Percentiles rank a stretch among this genome's conserved stretches.
phyloP scores from a whole-genome alignment of 2,329 filamentous ascomycete species.

The Ceratocystis diversiconidia region DNA sequence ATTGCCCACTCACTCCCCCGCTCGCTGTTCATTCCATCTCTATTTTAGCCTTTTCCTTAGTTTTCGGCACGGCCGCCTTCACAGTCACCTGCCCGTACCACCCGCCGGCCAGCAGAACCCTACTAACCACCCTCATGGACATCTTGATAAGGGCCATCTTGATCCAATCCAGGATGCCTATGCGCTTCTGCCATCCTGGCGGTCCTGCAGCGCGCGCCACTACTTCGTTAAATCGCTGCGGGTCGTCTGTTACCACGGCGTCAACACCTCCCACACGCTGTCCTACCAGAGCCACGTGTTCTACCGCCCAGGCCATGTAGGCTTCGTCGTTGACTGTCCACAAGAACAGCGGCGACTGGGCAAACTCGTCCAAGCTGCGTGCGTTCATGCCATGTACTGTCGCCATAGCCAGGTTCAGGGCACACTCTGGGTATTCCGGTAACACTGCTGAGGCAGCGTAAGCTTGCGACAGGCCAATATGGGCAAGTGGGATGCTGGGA shows the following conservation, averaged over 20 bases:
- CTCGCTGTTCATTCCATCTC: background rate
- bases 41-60: background rate
- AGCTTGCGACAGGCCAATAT: constrained; percentile 51
- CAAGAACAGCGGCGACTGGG: constrained; percentile 48
- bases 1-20: background rate
- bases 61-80: constrained; percentile 8
- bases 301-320: constrained; percentile 70
- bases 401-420: constrained; percentile 54
- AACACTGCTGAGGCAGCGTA: constrained; percentile 59
- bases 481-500: constrained; percentile 47
- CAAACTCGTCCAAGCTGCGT: constrained; percentile 36
- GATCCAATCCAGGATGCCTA: background rate
- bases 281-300: constrained; percentile 22
- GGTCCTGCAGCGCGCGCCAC: constrained; percentile 16
- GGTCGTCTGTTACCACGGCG: constrained; percentile 78
- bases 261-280: constrained; percentile 36
- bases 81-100: constrained; percentile 17
- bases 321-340: constrained; percentile 79
- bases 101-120: constrained; percentile 11
- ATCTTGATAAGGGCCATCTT: constrained; percentile 8
- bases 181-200: background rate
- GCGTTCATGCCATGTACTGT: constrained; percentile 42
- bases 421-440: constrained; percentile 54
- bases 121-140: constrained; percentile 4
- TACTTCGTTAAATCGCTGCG: constrained; percentile 50